Base-by-base conservation (phyloP, 495 filamentous ascomycete species). In the Daldinia bambusicola region DNA sequence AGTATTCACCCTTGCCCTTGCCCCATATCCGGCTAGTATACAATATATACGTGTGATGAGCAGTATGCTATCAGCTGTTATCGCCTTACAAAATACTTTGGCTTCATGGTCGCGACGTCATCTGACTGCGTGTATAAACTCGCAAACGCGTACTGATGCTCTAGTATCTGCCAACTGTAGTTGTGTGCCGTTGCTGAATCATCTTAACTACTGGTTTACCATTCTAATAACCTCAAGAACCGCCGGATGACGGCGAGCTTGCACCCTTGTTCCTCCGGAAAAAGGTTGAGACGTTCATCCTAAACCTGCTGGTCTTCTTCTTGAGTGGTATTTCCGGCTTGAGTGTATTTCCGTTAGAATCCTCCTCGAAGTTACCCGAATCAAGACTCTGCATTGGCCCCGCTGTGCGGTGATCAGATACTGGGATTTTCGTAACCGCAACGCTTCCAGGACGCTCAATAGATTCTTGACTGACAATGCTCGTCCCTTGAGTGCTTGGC, bases 401-500 rank as follows among this genome's bases (percentile, higher is more conserved):
- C 36, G 69, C 64, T 30, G 56, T 71, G 30, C 37, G 63, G 50
- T 58, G 78, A 51, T 83, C 81, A 6, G 81, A 77, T 9, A 77
- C 76, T 9, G 76, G 80, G 20, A 83, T 69, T 55, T 72, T 79
- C 2, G 80, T 78, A 31, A 76, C 78, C 2, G 81, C 81, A 10
- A 80, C 74, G 56, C 79, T 80, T 40, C 72, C 76, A 6, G 80
- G 77, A 4, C 80, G 79, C 48, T 85, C 82, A 36, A 80, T 53
- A 6, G 84, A 85, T 34, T 85, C 83, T 48, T 78, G 76, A 70
- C 86, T 88, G 45, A 82, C 80, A 37, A 88, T 85, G 76, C 85
- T 87, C 12, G 86, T 88, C 13, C 86, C 86, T 74, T 87, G 83
- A 6, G 86, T 87, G 66, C 83, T 86, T 7, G 86, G 86, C 31